These are phyloP conservation scores for Mortierella alpina DNA, from an alignment of 192 early-diverging fungal species.

Conservation along the genomic window DNA sequence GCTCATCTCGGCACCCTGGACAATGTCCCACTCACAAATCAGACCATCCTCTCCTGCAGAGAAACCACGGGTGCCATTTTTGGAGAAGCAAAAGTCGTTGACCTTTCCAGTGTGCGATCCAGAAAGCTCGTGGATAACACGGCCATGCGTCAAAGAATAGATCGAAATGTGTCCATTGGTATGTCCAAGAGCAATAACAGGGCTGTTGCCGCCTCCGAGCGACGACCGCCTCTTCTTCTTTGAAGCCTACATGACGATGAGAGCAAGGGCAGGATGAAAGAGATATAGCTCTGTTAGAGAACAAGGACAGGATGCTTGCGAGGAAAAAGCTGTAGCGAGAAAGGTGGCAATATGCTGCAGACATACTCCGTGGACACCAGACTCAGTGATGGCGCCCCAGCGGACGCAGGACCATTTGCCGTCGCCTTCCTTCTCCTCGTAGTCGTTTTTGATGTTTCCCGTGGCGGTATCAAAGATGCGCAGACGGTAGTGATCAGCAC, in stretches of 20 bases:
- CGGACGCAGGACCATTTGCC: constrained; percentile 64
- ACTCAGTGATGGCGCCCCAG: constrained; percentile 59
- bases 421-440: constrained; percentile 59
- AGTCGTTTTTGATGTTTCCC: constrained; percentile 63
- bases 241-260: constrained; percentile 8
- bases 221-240: constrained; percentile 55
- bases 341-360: neutral
- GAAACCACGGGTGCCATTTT: constrained; percentile 58
- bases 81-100: constrained; percentile 62
- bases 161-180: constrained; percentile 61
- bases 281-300: neutral
- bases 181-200: constrained; percentile 63
- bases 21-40: constrained; percentile 67
- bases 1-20: constrained; percentile 57
- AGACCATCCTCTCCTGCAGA: constrained; percentile 61
- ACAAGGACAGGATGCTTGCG: neutral
- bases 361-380: constrained; percentile 44
- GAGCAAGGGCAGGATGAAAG: neutral
- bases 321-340: neutral
- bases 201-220: constrained; percentile 12
- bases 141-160: constrained; percentile 63
- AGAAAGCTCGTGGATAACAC: constrained; percentile 52
- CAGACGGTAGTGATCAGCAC: constrained; percentile 66
- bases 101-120: constrained; percentile 61
- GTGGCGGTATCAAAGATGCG: constrained; percentile 65